phyloP scores from a whole-genome alignment of 1,284 basidiomycete species.

The Rhizoctonia solani region DNA sequence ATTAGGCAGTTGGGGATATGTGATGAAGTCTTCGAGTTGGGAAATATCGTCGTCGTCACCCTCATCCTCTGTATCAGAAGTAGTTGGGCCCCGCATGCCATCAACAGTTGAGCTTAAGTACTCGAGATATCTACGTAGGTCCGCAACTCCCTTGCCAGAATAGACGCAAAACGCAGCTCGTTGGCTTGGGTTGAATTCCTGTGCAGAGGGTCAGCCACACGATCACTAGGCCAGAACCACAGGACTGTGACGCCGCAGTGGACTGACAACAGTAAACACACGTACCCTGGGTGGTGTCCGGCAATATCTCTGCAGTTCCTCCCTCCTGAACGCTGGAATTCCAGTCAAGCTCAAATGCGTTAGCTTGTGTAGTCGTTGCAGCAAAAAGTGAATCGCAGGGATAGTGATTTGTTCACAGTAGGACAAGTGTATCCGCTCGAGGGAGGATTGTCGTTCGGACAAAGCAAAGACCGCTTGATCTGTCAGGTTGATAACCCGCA shows the following conservation, averaged over 20 bases:
- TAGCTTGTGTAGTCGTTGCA: slow-evolving; percentile 84
- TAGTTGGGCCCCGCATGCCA: slow-evolving; percentile 24
- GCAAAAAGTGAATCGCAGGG: slow-evolving; percentile 86
- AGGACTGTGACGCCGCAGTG: neutral
- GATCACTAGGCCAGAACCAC: neutral
- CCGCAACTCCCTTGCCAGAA: slow-evolving; percentile 86
- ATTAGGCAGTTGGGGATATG: slow-evolving; percentile 17
- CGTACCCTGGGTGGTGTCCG: slow-evolving; percentile 82
- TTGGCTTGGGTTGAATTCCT: slow-evolving; percentile 94
- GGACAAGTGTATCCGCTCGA: slow-evolving; percentile 95
- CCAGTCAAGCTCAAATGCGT: slow-evolving; percentile 97
- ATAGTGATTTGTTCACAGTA: slow-evolving; percentile 97
- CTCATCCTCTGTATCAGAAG: slow-evolving; percentile 35
- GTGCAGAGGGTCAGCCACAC: slow-evolving; percentile 12
- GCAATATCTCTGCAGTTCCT: slow-evolving; percentile 89
- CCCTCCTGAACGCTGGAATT: slow-evolving; percentile 86
- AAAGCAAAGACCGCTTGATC: slow-evolving; percentile 91
- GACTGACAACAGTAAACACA: slow-evolving; percentile 34
- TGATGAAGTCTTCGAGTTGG: slow-evolving; percentile 32
- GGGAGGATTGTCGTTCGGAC: slow-evolving; percentile 75
- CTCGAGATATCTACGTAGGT: slow-evolving; percentile 75
- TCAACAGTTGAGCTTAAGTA: slow-evolving; percentile 27
- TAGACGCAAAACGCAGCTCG: slow-evolving; percentile 96
- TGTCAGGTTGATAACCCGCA: slow-evolving; percentile 87
- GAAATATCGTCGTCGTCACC: slow-evolving; percentile 32